phyloP scores from a whole-genome alignment of 306 rosid species.

The Acacia melanoxylon region DNA sequence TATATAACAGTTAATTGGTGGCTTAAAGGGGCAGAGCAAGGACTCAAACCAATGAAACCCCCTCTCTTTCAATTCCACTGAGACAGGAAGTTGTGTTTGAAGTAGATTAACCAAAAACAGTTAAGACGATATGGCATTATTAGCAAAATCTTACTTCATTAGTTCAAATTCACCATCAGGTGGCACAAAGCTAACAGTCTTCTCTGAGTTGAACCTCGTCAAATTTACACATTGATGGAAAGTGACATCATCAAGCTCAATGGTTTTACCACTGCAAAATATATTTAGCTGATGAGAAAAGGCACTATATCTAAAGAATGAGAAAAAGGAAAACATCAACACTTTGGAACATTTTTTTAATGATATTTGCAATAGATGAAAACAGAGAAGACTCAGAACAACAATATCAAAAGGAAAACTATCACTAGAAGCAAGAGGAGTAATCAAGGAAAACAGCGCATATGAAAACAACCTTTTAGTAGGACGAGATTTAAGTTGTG shows the following conservation, averaged over 20 bases:
- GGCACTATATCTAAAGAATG: not conserved
- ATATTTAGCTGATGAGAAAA: slow-evolving; percentile 2
- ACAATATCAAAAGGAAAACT: not conserved
- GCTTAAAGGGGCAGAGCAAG: not conserved
- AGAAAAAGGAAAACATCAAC: not conserved
- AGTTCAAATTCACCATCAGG: slow-evolving; percentile 96
- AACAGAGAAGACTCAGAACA: not conserved
- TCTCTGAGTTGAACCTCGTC: slow-evolving; percentile 90
- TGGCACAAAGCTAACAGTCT: slow-evolving; percentile 94
- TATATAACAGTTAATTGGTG: not conserved
- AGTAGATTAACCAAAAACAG: slow-evolving; percentile 16
- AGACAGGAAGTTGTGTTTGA: slow-evolving; percentile 6
- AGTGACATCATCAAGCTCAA: slow-evolving; percentile 91
- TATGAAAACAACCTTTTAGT: slow-evolving; percentile 64
- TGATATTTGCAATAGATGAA: slow-evolving; percentile 10
- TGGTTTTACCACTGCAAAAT: slow-evolving; percentile 81
- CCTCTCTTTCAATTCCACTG: not conserved
- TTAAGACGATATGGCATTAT: not conserved
- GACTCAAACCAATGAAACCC: slow-evolving; percentile 5
- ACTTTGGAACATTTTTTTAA: not conserved
- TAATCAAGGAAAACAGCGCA: slow-evolving; percentile 2
- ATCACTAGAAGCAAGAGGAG: not conserved
- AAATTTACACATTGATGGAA: slow-evolving; percentile 94
- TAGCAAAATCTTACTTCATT: slow-evolving; percentile 68
- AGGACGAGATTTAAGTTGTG: slow-evolving; percentile 80